These are phyloP conservation scores for Babesia divergens DNA, from an alignment of 169 alveolate genomes.

Conservation along the genomic window DNA sequence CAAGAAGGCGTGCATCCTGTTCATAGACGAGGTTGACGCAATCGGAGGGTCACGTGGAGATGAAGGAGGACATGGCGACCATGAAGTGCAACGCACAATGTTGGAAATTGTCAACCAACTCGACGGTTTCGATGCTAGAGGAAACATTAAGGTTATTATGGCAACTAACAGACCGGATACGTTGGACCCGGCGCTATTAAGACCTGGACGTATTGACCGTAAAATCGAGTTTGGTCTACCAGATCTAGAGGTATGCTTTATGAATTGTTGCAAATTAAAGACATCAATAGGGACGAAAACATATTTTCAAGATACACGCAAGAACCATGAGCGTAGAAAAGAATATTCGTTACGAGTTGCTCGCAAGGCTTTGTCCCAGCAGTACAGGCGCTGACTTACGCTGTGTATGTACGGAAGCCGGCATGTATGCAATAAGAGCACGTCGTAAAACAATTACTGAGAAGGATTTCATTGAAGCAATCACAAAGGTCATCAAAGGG, in stretches of 20 bases:
- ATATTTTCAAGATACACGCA: constrained; percentile 97
- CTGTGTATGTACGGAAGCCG: constrained; percentile 99
- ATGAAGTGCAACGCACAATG: constrained; percentile 98
- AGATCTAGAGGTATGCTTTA: constrained; percentile 85
- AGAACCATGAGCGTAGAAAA: constrained; percentile 93
- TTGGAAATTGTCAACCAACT: constrained; percentile 97
- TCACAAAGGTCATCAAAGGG: constrained; percentile 96
- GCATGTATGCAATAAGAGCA: constrained; percentile 99
- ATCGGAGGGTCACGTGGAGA: constrained; percentile 92
- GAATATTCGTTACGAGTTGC: constrained; percentile 94
- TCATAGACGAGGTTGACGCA: constrained; percentile 98
- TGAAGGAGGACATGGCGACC: constrained; percentile 92
- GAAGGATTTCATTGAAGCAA: constrained; percentile 94
- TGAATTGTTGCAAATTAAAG: constrained; percentile 43
- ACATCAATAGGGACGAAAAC: constrained; percentile 85
- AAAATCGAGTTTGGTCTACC: constrained; percentile 97
- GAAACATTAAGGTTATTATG: constrained; percentile 96
- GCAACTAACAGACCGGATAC: constrained; percentile 99
- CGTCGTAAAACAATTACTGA: constrained; percentile 96
- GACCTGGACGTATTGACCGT: constrained; percentile 99
- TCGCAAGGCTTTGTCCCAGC: constrained; percentile 96
- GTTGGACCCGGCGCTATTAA: constrained; percentile 95
- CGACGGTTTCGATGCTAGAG: constrained; percentile 99
- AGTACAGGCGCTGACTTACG: constrained; percentile 98
- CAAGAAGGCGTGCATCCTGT: constrained; percentile 95